Evolutionary conservation across 2,329 filamentous ascomycete genomes (phyloP), one percentile per base, ranked within the genome.

Genomic region (Cladophialophora exuberans): DNA sequence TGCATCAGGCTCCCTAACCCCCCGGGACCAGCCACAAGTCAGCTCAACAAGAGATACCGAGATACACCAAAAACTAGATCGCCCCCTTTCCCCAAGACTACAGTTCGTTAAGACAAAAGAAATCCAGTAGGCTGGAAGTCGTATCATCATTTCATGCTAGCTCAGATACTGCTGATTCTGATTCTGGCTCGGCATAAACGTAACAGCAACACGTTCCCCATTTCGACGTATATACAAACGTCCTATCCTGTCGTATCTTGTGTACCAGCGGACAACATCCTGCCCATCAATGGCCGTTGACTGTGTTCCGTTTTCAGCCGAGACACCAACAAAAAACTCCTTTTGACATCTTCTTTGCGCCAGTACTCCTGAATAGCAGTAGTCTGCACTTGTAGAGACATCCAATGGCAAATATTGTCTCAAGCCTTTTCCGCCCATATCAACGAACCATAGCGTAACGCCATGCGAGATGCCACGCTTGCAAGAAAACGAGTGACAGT

Each of bases 161-260:
- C 36, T 35, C 39, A 42, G 22, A 42, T 33, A 35, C 26, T 43
- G 43, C 43, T n/a, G n/a, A n/a, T n/a, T 28, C 44, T 23, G 30
- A 23, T 18, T 42, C 39, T 42, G 22, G 22, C 18, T 26, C 15
- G 23, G 39, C 39, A 42, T 42, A 11, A 20, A 10, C 10, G 39
- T 26, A 25, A 13, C 13, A 10, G 38, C 6, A 22, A 22, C 10
- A 57, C 47, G 33, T 33, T 31, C 38, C 45, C 31, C 49, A 31
- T 39, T 47, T 55, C 33, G 52, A 59, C 30, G 51, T 49, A 54
- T 52, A 52, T 59, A 59, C 52, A 52, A 55, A 59, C 54, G 50
- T 30, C 43, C 35, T 26, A 43, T 45, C 42, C 25, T n/a, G 10
- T 52, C 49, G 28, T 36, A 42, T 52, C 49, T 36, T 39, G 17